Percentiles rank a stretch among this genome's conserved stretches.
phyloP scores from a whole-genome alignment of 2,329 filamentous ascomycete species.

The Pseudocercospora pini-densiflorae region DNA sequence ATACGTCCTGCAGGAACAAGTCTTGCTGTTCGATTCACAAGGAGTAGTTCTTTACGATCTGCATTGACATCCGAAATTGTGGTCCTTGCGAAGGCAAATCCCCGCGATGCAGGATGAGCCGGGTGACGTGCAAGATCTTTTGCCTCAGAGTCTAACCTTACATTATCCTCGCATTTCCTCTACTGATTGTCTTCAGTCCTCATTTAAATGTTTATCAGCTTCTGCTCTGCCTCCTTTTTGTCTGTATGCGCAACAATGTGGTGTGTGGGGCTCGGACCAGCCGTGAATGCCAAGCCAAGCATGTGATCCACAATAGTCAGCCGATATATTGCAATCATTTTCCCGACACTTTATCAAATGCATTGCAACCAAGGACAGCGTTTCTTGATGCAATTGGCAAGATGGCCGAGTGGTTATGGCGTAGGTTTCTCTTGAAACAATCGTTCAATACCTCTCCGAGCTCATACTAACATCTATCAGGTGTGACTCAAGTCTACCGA shows the following conservation, averaged over 20 bases:
- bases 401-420: constrained; percentile 42
- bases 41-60: background rate
- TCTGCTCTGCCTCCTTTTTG: too few species aligned
- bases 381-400: too few species aligned
- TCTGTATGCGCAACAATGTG: background rate
- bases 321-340: background rate
- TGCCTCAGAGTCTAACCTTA: background rate
- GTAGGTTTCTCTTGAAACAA: constrained; percentile 9
- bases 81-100: background rate
- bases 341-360: background rate
- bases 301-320: background rate
- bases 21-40: background rate
- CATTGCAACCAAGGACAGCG: too few species aligned
- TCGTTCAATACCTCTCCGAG: too few species aligned
- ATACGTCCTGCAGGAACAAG: background rate
- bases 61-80: background rate
- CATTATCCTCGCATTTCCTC: too few species aligned
- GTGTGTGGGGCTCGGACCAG: background rate
- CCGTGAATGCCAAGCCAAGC: background rate
- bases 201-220: too few species aligned
- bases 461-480: background rate
- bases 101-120: background rate
- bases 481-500: constrained; percentile 45
- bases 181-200: background rate
- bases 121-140: background rate